These are phyloP conservation scores for Cudoniella acicularis DNA, from an alignment of 495 filamentous ascomycete species.

Conservation along the genomic window DNA sequence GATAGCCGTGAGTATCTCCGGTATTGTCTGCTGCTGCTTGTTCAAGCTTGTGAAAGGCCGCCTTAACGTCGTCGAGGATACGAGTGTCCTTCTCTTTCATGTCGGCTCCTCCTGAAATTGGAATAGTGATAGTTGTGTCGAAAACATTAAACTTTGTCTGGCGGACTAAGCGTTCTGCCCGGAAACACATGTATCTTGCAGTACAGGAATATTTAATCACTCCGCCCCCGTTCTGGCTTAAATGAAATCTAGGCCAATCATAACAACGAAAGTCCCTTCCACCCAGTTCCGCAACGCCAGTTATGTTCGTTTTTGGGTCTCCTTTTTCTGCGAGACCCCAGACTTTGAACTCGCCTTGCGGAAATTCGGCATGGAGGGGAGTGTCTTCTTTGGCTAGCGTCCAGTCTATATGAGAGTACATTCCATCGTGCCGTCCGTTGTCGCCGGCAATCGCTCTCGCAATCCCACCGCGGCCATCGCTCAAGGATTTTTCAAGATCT, in stretches of 20 bases:
- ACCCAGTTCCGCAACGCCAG: neutral
- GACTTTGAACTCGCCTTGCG: neutral
- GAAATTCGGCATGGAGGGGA: neutral
- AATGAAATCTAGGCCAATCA: too few relatives aligned
- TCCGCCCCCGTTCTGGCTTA: too few relatives aligned
- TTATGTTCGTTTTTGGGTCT: neutral
- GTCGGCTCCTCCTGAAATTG: too few relatives aligned
- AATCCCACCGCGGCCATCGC: neutral
- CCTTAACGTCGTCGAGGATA: neutral
- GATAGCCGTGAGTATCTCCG: neutral
- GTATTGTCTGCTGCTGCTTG: neutral
- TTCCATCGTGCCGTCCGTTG: neutral
- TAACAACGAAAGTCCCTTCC: neutral
- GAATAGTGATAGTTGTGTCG: neutral
- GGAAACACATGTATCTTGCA: neutral
- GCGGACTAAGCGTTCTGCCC: neutral
- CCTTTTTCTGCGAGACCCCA: neutral
- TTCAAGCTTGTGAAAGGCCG: neutral
- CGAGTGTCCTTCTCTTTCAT: neutral
- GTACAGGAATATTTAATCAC: neutral
- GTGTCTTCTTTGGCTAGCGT: neutral
- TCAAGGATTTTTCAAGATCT: neutral
- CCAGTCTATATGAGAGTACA: neutral
- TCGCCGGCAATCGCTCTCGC: neutral
- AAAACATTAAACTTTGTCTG: neutral